phyloP scores from a whole-genome alignment of 257 asterid genomes.

The Solanum pimpinellifolium region DNA sequence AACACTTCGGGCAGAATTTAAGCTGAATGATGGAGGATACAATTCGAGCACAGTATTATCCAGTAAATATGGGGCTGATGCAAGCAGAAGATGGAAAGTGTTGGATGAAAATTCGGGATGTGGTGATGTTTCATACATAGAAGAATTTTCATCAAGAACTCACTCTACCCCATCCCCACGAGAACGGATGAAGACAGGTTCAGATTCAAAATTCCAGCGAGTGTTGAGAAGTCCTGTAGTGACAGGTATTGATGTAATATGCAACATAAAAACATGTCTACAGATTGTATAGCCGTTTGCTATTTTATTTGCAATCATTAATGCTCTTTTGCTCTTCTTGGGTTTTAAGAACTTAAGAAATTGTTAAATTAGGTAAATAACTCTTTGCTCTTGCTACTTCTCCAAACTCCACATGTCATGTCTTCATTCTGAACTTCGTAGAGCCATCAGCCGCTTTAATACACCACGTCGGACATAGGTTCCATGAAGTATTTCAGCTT shows the following conservation, averaged over 20 bases:
- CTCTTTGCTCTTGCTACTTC: background rate
- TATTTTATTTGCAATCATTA: background rate
- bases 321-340: background rate
- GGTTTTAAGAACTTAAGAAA: background rate
- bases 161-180: conserved; percentile 13
- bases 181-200: conserved; percentile 25
- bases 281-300: background rate
- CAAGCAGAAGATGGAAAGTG: conserved; percentile 29
- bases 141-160: conserved; percentile 20
- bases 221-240: conserved; percentile 29
- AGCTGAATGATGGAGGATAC: conserved; percentile 21
- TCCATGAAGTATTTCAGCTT: conserved; percentile 72
- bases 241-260: conserved; percentile 26
- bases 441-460: conserved; percentile 34
- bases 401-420: background rate
- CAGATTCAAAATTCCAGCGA: conserved; percentile 26
- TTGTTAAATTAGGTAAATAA: background rate
- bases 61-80: conserved; percentile 11
- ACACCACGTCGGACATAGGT: conserved; percentile 48
- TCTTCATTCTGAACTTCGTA: background rate
- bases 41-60: background rate
- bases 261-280: background rate
- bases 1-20: conserved; percentile 41
- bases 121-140: conserved; percentile 21
- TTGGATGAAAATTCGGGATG: conserved; percentile 28